Evolutionary conservation across 2,329 filamentous ascomycete genomes (phyloP).

Genomic region (Gnomoniopsis sp.): DNA sequence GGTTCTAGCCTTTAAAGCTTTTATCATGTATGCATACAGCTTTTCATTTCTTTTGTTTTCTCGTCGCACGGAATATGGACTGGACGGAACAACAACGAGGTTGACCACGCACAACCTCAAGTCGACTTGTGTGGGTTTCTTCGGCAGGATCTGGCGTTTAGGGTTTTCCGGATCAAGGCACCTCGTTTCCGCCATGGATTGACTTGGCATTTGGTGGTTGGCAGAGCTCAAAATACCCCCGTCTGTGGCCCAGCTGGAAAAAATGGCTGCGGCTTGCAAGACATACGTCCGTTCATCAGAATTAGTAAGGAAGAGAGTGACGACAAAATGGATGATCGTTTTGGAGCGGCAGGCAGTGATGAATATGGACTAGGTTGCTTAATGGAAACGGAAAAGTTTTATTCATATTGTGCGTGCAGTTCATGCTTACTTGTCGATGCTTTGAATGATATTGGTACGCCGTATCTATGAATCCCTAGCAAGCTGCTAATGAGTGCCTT

Average conservation of each 20-base stretch:
- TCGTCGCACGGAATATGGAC: constrained; percentile 1
- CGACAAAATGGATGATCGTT: constrained; percentile 8
- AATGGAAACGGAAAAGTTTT: constrained; percentile 19
- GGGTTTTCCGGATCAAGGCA: constrained; percentile 16
- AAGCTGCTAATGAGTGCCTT: not conserved
- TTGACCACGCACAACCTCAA: constrained; percentile 5
- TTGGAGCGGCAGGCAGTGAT: constrained; percentile 7
- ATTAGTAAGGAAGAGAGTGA: constrained; percentile 25
- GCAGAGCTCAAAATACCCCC: constrained; percentile 20
- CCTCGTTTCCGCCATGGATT: constrained; percentile 12
- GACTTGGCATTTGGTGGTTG: constrained; percentile 11
- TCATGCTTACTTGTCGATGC: not conserved
- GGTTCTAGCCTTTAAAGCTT: constrained; percentile 15
- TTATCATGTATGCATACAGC: constrained; percentile 15
- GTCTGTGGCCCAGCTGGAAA: constrained; percentile 11
- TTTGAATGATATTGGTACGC: not conserved
- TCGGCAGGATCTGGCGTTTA: constrained; percentile 17
- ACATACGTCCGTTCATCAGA: constrained; percentile 17
- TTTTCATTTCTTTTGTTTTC: constrained; percentile 3
- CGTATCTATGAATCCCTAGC: not conserved
- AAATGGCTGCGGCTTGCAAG: constrained; percentile 9
- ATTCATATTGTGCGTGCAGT: not conserved
- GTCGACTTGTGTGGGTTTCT: constrained; percentile 10
- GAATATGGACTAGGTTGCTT: constrained; percentile 11
- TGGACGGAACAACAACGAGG: constrained; percentile 4